phyloP scores from a whole-genome alignment of 495 filamentous ascomycete species.

The Pseudoneurospora amorphoporcata region DNA sequence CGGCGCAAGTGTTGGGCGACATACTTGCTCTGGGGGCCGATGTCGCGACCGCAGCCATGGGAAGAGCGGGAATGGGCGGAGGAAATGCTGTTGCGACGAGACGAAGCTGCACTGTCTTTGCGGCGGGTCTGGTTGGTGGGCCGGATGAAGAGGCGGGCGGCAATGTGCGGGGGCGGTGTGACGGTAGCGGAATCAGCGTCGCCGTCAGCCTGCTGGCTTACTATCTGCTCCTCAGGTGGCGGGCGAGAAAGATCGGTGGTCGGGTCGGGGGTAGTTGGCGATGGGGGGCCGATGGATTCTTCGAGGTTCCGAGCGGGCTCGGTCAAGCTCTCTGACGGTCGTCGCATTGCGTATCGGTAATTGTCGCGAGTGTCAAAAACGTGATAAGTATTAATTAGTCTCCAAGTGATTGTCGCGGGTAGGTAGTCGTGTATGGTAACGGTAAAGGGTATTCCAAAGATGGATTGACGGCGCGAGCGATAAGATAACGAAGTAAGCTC shows the following conservation, averaged over 20 bases:
- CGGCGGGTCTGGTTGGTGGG: constrained; percentile 55
- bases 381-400: not conserved
- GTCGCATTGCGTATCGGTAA: constrained; percentile 24
- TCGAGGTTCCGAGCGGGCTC: constrained; percentile 36
- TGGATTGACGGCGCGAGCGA: not conserved
- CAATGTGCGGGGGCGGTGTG: constrained; percentile 71
- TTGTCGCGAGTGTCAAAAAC: not conserved
- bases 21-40: constrained; percentile 64
- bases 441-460: not conserved
- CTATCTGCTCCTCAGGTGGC: constrained; percentile 26
- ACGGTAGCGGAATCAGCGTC: constrained; percentile 31
- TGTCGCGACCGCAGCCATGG: constrained; percentile 48
- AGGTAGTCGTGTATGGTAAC: not conserved
- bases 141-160: constrained; percentile 68
- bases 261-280: constrained; percentile 22
- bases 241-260: constrained; percentile 24
- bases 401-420: not conserved
- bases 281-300: constrained; percentile 29
- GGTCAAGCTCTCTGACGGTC: constrained; percentile 31
- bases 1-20: constrained; percentile 85
- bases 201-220: constrained; percentile 11
- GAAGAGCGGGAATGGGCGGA: constrained; percentile 65
- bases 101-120: constrained; percentile 76
- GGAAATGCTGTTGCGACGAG: constrained; percentile 80
- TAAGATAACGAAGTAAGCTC: not conserved